Evolutionary conservation across 1,139 yeast genomes (phyloP).

Genomic region (Hyphopichia khmerensis): DNA sequence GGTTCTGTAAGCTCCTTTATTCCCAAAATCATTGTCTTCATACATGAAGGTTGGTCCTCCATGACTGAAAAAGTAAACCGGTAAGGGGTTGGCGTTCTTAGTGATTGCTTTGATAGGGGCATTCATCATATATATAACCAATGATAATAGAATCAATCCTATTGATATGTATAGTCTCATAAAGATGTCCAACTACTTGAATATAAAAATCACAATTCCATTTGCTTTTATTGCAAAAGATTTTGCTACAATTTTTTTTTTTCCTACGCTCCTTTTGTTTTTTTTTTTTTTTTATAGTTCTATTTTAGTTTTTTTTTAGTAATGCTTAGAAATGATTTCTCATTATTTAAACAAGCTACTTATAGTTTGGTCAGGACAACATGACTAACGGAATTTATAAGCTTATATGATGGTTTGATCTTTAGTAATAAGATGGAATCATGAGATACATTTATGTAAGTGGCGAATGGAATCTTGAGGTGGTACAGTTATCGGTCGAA

Average conservation of each 20-base stretch:
- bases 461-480: too few relatives aligned
- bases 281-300: too few relatives aligned
- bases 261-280: neutral
- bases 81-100: slow-evolving; percentile 31
- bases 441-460: too few relatives aligned
- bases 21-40: slow-evolving; percentile 39
- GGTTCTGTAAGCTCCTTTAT: slow-evolving; percentile 59
- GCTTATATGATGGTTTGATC: too few relatives aligned
- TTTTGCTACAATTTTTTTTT: neutral
- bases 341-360: too few relatives aligned
- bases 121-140: neutral
- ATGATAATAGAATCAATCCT: slow-evolving; percentile 1
- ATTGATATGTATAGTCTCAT: neutral
- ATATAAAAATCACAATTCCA: too few relatives aligned
- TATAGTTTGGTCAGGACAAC: too few relatives aligned
- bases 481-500: too few relatives aligned
- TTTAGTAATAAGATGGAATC: too few relatives aligned
- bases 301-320: slow-evolving; percentile 2
- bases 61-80: slow-evolving; percentile 69
- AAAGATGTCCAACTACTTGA: neutral
- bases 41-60: slow-evolving; percentile 80
- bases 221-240: neutral
- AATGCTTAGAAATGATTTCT: slow-evolving; percentile 5
- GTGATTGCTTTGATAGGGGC: slow-evolving; percentile 1
- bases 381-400: too few relatives aligned